Evolutionary conservation across 768 basidiomycete species (phyloP), one percentile per base, ranked within the genome.

Genomic region (Symmetrospora coprosmae): DNA sequence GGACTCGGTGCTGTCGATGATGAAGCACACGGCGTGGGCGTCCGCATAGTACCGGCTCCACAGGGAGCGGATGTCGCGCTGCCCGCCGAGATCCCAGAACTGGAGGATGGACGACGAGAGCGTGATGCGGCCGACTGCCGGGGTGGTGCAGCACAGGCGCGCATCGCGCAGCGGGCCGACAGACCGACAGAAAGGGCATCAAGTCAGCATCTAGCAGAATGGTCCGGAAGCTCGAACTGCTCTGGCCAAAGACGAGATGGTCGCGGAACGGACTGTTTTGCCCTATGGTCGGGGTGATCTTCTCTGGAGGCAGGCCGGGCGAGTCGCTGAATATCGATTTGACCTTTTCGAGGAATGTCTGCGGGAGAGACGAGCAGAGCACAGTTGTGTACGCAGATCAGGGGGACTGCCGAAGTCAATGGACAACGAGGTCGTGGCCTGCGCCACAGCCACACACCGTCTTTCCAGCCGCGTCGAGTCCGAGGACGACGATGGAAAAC

Each of bases 51-150:
- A 99, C 58, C 80, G 78, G 14, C 84, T 82, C 91, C 92, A 97
- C 65, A 99, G 92, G 34, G 82, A 84, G 28, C 92, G 79, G 38
- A 99, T 92, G 23, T 91, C 89, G 1, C 84, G 77, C 70, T 97
- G 92, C 0, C 92, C 92, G 11, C 94, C 92, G 9, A 99, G 78
- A 70, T 99, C 94, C 82, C 89, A 94, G 77, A 97, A 96, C 69
- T 88, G 87, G 27, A 97, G 80, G 28, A 92, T 85, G 0, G 89
- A 90, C 0, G 90, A 92, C 0, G 94, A 88, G 4, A 99, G 78
- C 0, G 82, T 83, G 61, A 97, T 90, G 71, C 87, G 87, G 37
- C 92, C 94, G 72, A 86, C 92, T 58, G 39, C 14, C n/a, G n/a
- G n/a, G n/a, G n/a, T n/a, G 94, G 67, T 16, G 1, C 19, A 9